Evolutionary conservation across 2,329 filamentous ascomycete genomes (phyloP), one percentile per base, ranked within the genome.

Genomic region (Pestalotiopsis sp.): DNA sequence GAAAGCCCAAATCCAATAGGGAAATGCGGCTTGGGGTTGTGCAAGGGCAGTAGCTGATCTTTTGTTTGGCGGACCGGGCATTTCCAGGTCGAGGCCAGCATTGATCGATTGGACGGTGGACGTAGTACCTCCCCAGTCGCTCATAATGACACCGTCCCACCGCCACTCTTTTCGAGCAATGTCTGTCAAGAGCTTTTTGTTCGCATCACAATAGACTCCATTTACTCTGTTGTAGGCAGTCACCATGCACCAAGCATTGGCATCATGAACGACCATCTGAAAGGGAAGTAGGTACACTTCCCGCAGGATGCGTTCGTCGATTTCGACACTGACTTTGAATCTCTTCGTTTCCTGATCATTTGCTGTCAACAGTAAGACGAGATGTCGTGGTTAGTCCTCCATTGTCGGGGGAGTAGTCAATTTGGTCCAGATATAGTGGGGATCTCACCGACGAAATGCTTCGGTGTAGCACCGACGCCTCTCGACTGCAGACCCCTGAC

Each of bases 141-240:
- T 88, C 84, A 89, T 88, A 41, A 89, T 77, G 63, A 89, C 76
- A 3, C 87, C 87, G 4, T 85, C 79, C 82, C 85, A 90, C 0
- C 83, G 84, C 87, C 87, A 90, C 75, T 89, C 87, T 65, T 81
- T 80, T 12, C 87, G 82, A 38, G 89, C 76, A 68, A 90, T 80
- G 4, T 80, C 80, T 4, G 85, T 81, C 3, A 89, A 77, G 23
- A 89, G 77, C 69, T 83, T 82, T 38, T 78, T 74, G 12, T 27
- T n/a, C n/a, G 25, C 25, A 39, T 62, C 59, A 23, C 25, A 62
- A 20, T 62, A 23, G 12, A 79, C 81, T 52, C 87, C 87, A 72
- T 90, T 89, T 69, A 90, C 81, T 65, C 86, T 86, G 69, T 88
- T 89, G 74, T 89, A 89, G n/a, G 81, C 84, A 7, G 87, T 89